Evolutionary conservation across 768 basidiomycete species (phyloP).

Genomic region (Russula griseocarnosa): DNA sequence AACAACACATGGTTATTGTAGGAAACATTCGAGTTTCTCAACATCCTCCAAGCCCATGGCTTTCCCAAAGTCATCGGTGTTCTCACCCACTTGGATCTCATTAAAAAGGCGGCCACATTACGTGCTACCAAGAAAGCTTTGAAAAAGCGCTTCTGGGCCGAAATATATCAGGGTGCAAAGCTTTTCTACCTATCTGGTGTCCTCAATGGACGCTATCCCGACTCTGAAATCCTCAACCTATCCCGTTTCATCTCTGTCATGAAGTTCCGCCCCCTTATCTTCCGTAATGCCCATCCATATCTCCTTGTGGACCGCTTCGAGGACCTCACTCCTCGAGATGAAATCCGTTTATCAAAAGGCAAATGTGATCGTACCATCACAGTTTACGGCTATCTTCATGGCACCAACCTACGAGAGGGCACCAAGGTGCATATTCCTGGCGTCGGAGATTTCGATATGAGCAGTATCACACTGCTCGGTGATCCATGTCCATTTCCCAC

Average conservation of each 20-base stretch:
- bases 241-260: constrained; percentile 95
- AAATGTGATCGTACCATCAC: constrained; percentile 94
- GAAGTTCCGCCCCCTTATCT: constrained; percentile 97
- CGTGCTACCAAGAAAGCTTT: constrained; percentile 88
- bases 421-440: constrained; percentile 91
- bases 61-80: constrained; percentile 98
- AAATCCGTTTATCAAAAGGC: constrained; percentile 68
- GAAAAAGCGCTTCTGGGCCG: constrained; percentile 99
- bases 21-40: constrained; percentile 99
- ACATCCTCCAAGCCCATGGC: constrained; percentile 93
- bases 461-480: constrained; percentile 67
- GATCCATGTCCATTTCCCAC: constrained; percentile 97
- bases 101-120: constrained; percentile 85
- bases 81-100: constrained; percentile 93
- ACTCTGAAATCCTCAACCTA: constrained; percentile 93
- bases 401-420: constrained; percentile 74
- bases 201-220: constrained; percentile 95
- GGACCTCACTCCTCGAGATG: constrained; percentile 88
- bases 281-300: constrained; percentile 94
- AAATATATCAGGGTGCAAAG: constrained; percentile 98
- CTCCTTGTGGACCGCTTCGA: constrained; percentile 92
- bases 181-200: constrained; percentile 97
- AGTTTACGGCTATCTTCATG: constrained; percentile 90
- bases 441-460: constrained; percentile 82
- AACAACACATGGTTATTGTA: constrained; percentile 34